Percentiles rank a stretch among this genome's conserved stretches.
Evolutionary conservation across 2,329 filamentous ascomycete genomes (phyloP).

Genomic region (Pseudonectria foliicola): DNA sequence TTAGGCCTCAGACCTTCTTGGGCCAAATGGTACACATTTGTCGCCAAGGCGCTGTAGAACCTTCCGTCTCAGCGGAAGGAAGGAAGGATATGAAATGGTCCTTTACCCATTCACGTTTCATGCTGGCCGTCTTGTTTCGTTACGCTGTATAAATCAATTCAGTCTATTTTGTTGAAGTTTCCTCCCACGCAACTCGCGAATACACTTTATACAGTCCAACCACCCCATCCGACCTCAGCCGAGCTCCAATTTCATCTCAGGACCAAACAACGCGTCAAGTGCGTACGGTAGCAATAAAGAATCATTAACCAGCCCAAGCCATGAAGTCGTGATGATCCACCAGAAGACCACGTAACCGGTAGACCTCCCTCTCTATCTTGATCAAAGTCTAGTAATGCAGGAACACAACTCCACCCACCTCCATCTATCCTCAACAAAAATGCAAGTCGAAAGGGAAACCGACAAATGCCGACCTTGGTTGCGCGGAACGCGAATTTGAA

Average conservation of each 20-base stretch:
- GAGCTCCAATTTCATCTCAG: slow-evolving; percentile 7
- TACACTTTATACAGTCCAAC: not conserved
- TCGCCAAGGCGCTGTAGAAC: too few relatives aligned
- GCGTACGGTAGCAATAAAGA: slow-evolving; percentile 16
- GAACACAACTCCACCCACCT: slow-evolving; percentile 26
- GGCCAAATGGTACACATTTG: too few relatives aligned
- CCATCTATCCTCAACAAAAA: slow-evolving; percentile 31
- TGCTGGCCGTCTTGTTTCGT: too few relatives aligned
- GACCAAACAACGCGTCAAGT: slow-evolving; percentile 8
- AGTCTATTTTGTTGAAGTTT: too few relatives aligned
- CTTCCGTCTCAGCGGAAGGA: too few relatives aligned
- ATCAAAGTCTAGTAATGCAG: slow-evolving; percentile 33
- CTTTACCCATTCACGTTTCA: not conserved
- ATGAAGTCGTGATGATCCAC: slow-evolving; percentile 27
- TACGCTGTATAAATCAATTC: too few relatives aligned
- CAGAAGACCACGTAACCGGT: slow-evolving; percentile 21
- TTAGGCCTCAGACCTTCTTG: too few relatives aligned
- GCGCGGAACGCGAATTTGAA: slow-evolving; percentile 18
- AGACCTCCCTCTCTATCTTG: slow-evolving; percentile 30
- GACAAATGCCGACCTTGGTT: slow-evolving; percentile 24
- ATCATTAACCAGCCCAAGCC: slow-evolving; percentile 30
- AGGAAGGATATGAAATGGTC: slow-evolving; percentile 3
- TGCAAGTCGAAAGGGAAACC: slow-evolving; percentile 26
- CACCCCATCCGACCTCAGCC: not conserved
- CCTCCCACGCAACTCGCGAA: not conserved